Percentiles rank a stretch among this genome's conserved stretches.
phyloP scores from a whole-genome alignment of 768 basidiomycete species.

The Mycena galericulata region DNA sequence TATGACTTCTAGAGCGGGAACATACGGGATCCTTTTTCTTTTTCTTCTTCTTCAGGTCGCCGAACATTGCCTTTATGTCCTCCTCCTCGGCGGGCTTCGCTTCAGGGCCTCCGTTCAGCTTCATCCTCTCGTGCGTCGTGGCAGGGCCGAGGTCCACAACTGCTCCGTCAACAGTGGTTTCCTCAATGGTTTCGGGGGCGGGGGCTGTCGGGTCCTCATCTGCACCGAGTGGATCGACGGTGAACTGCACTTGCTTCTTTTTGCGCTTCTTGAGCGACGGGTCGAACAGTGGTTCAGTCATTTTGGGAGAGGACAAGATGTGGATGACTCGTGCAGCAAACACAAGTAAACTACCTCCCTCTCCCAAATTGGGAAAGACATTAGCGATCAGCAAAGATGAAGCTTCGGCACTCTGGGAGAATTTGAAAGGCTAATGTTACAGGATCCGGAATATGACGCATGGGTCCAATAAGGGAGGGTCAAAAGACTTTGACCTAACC shows the following conservation, averaged over 20 bases:
- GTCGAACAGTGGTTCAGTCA: conserved; percentile 82
- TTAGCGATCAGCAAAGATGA: too few species aligned
- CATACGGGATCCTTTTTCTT: conserved; percentile 90
- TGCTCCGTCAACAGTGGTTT: conserved; percentile 76
- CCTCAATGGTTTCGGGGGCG: conserved; percentile 79
- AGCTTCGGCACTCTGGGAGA: too few species aligned
- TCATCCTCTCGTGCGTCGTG: conserved; percentile 84
- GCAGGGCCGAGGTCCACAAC: conserved; percentile 81
- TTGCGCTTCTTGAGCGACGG: conserved; percentile 88
- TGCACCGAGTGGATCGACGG: conserved; percentile 84
- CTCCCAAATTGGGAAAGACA: conserved; percentile 55
- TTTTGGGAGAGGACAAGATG: conserved; percentile 18
- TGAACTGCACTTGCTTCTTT: conserved; percentile 89
- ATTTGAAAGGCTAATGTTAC: too few species aligned
- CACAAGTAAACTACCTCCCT: conserved; percentile 36
- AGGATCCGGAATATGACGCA: too few species aligned
- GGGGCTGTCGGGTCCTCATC: conserved; percentile 87
- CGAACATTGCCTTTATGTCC: conserved; percentile 88
- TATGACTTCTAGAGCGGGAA: conserved; percentile 31
- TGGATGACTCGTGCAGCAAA: conserved; percentile 15
- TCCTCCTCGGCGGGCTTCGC: conserved; percentile 68
- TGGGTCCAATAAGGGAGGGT: too few species aligned
- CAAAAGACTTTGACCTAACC: too few species aligned
- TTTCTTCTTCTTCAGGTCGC: conserved; percentile 92
- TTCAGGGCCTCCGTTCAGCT: conserved; percentile 55